These are phyloP conservation scores for Cyanidium caldarium DNA, from an alignment of 23 red algal genomes.

Conservation along the genomic window DNA sequence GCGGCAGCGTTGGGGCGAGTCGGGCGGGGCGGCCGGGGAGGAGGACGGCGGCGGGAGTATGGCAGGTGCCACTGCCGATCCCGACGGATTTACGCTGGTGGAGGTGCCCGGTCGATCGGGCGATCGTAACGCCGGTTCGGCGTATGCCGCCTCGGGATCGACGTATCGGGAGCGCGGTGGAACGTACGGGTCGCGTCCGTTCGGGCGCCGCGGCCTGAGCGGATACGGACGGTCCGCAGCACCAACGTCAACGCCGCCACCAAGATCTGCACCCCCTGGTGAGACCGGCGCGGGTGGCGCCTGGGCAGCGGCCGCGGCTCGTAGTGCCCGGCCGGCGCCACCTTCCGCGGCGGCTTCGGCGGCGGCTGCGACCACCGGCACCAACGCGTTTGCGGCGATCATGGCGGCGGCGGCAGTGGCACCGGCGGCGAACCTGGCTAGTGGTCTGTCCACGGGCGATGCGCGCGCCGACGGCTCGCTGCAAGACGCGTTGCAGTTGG, in stretches of 20 bases:
- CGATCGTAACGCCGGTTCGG: background rate
- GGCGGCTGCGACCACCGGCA: slow-evolving; percentile 69
- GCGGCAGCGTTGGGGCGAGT: background rate
- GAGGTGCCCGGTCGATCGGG: background rate
- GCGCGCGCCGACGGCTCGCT: no score
- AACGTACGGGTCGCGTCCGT: no score
- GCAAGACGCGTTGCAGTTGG: no score
- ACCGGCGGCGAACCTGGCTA: no score
- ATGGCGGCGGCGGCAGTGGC: no score
- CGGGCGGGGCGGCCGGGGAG: background rate
- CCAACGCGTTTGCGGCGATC: slow-evolving; percentile 27
- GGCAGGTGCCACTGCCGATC: background rate
- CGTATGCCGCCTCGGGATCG: background rate
- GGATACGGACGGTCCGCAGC: no score
- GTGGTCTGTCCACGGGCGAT: no score
- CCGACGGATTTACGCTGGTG: background rate
- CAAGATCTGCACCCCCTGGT: no score
- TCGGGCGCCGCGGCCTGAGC: no score
- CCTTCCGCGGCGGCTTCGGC: slow-evolving; percentile 10
- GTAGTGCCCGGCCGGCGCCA: slow-evolving; percentile 10
- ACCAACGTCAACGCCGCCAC: no score
- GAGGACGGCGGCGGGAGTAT: background rate
- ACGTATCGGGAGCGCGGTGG: no score
- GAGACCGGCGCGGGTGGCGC: no score
- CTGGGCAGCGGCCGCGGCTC: slow-evolving; percentile 11